Evolutionary conservation across 176 grass and related monocot genomes (phyloP).

Genomic region (Lolium perenne): DNA sequence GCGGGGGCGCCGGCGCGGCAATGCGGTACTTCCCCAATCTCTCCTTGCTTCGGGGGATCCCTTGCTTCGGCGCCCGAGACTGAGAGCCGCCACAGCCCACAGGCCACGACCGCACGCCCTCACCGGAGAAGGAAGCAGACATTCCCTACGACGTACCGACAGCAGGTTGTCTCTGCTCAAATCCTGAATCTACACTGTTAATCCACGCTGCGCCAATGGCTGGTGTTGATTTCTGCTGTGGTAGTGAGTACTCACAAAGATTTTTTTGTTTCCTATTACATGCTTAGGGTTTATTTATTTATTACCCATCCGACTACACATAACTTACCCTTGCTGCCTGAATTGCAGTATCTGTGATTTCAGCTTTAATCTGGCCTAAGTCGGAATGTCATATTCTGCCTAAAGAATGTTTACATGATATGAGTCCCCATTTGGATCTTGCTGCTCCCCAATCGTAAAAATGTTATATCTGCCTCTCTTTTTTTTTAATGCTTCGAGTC

Average conservation of each 20-base stretch:
- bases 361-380: not conserved
- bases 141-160: no score
- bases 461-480: no score
- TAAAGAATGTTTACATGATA: not conserved
- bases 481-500: no score
- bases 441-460: not conserved
- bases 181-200: not conserved
- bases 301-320: not conserved
- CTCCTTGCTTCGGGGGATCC: no score
- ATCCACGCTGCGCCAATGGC: not conserved
- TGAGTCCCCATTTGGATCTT: not conserved
- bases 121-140: no score
- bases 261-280: not conserved
- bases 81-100: no score
- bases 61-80: no score
- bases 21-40: no score
- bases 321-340: not conserved
- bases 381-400: not conserved
- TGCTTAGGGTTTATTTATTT: not conserved
- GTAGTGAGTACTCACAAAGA: not conserved
- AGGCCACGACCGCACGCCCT: no score
- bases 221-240: not conserved
- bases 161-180: no score
- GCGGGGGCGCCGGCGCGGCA: no score
- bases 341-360: not conserved